Evolutionary conservation across 805 yeast genomes (phyloP).

Genomic region (Schwanniomyces pseudopolymorphus): DNA sequence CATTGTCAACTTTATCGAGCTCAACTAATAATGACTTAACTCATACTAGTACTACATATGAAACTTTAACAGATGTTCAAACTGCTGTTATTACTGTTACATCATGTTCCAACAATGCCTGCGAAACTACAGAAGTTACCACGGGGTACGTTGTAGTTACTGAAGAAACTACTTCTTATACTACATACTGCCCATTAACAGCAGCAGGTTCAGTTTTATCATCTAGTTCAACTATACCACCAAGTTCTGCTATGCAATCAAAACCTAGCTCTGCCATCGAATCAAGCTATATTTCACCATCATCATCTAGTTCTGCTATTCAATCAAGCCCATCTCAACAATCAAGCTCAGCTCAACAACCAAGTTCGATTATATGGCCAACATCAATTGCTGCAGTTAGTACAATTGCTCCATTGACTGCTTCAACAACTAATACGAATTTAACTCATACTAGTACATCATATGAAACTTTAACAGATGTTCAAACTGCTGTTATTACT

Average conservation of each 20-base stretch:
- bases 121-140: conserved; percentile 16
- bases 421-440: too few relatives aligned
- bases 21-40: not conserved
- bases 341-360: too few relatives aligned
- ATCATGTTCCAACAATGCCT: conserved; percentile 25
- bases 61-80: not conserved
- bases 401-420: too few relatives aligned
- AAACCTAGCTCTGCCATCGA: conserved; percentile 18
- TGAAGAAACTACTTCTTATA: conserved; percentile 17
- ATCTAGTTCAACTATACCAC: not conserved
- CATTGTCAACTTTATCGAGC: too few relatives aligned
- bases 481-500: conserved; percentile 22
- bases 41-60: not conserved
- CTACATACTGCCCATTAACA: conserved; percentile 18
- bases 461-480: conserved; percentile 11
- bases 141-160: conserved; percentile 20
- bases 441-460: too few relatives aligned
- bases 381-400: too few relatives aligned
- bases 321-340: too few relatives aligned
- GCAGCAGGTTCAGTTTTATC: conserved; percentile 4
- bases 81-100: conserved; percentile 26
- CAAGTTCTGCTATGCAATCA: not conserved
- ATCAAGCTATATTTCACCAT: too few relatives aligned
- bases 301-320: too few relatives aligned
- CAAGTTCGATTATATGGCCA: too few relatives aligned